Base-by-base conservation (phyloP, 2,329 filamentous ascomycete species). In the Xylariaceae sp. region DNA sequence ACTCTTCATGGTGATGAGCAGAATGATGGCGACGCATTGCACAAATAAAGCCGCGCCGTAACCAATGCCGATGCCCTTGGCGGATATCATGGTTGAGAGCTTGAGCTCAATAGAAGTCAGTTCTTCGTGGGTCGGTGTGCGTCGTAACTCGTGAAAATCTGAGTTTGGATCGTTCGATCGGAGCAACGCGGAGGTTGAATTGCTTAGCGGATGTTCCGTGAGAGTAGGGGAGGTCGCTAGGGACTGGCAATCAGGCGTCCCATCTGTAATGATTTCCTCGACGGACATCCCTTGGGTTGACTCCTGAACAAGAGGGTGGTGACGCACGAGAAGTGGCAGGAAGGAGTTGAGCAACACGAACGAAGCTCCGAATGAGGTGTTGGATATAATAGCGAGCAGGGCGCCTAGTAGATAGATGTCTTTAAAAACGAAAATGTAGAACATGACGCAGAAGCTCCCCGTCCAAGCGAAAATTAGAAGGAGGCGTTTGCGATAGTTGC, bases 311-410 rank as follows among this genome's bases (percentile, higher is more conserved):
- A 76, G 75, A 1, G 89, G 87, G 70, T 97, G 92, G 68, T 96
- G 86, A 40, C 93, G 84, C 52, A 97, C 94, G 8, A 99, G 81
- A 7, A 99, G 78, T 0, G 94, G 94, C 36, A 99, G 77, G 66
- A 97, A 99, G 0, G 92, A 96, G 74, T 99, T 99, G 39, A 99
- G 77, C 10, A 99, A 81, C 2, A 99, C 94, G 70, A 96, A 97
- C 0, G 92, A 96, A 13, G 92, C 92, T 18, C 94, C 94, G 68
- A 97, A 96, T 37, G 91, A 93, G 1, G 91, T 95, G 70, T 97
- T 97, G 29, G 92, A 89, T 43, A 97, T 77, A 60, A 97, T 91
- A 24, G 94, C 92, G 55, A 96, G 80, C 2, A 97, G 61, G 3
- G 89, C 90, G 37, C 89, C 93, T 9, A 97, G 72, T 2, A 96